Evolutionary conservation across 345 rosid genomes (phyloP).

Genomic region (Reutealis trisperma): DNA sequence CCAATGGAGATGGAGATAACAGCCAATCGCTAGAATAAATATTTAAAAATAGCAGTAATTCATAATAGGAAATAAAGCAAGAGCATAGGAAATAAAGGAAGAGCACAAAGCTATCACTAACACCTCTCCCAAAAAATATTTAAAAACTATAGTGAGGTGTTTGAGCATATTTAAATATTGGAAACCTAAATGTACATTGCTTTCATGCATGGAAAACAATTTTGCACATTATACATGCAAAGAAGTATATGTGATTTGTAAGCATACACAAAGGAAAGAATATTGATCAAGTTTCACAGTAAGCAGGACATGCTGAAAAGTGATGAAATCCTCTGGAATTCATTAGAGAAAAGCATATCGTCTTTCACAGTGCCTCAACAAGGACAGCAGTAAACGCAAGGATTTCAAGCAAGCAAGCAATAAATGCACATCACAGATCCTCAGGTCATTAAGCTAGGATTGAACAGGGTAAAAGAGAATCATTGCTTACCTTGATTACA

Average conservation of each 20-base stretch:
- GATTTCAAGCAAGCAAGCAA: not conserved
- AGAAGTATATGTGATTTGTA: not conserved
- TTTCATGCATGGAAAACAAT: not conserved
- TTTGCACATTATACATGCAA: not conserved
- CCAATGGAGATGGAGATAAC: not conserved
- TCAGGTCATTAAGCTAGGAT: constrained; percentile 4
- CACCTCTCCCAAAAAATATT: not conserved
- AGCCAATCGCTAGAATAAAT: not conserved
- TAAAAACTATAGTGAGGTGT: not conserved
- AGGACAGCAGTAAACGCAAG: not conserved
- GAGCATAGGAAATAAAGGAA: not conserved
- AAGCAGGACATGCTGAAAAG: not conserved
- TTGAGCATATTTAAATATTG: not conserved
- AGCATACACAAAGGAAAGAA: not conserved
- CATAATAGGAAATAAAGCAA: not conserved
- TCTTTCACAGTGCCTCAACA: not conserved
- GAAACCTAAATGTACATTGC: not conserved
- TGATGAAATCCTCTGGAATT: not conserved
- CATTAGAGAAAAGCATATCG: not conserved
- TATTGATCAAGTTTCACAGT: not conserved
- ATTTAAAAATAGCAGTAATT: not conserved
- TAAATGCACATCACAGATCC: not conserved
- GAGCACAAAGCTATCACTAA: not conserved
- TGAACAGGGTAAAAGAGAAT: constrained; percentile 1
- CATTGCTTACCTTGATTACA: constrained; percentile 60